Conservation (phyloP, 2,329 filamentous ascomycete species). For the Fonsecaea nubica region DNA sequence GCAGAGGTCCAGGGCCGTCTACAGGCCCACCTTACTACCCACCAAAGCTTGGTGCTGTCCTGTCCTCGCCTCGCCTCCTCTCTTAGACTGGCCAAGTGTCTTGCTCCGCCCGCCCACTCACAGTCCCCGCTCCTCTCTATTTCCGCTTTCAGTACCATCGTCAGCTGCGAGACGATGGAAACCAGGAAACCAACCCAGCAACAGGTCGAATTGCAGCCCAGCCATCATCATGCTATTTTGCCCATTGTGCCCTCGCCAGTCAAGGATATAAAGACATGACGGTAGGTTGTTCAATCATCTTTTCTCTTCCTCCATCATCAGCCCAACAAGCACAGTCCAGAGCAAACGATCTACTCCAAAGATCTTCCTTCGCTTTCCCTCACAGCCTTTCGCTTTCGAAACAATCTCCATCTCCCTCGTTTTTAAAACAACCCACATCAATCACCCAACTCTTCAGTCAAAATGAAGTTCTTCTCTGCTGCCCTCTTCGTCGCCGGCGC, state of each 20-base stretch:
- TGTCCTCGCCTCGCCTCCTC: slow-evolving; percentile 3
- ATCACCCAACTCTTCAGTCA: slow-evolving; percentile 1
- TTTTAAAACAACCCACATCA: background rate
- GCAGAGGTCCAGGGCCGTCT: slow-evolving; percentile 1
- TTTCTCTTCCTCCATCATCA: slow-evolving; percentile 8
- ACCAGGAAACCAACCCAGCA: background rate
- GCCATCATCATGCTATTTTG: background rate
- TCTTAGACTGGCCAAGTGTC: background rate
- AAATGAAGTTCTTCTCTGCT: slow-evolving; percentile 24
- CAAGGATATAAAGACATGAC: slow-evolving; percentile 14
- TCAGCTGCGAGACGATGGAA: slow-evolving; percentile 11
- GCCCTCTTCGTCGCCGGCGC: slow-evolving; percentile 10
- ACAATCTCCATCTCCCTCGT: slow-evolving; percentile 4
- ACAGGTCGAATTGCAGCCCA: background rate
- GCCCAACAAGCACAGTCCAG: slow-evolving; percentile 8
- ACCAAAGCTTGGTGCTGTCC: background rate
- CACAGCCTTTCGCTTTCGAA: slow-evolving; percentile 16
- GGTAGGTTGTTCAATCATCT: slow-evolving; percentile 5
- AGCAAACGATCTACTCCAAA: background rate
- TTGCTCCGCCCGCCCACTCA: slow-evolving; percentile 3
- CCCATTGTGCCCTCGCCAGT: background rate
- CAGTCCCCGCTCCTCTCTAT: background rate
- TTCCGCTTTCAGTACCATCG: background rate
- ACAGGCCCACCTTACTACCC: background rate
- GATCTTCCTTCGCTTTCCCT: slow-evolving; percentile 16